Conservation (phyloP, 192 early-diverging fungal species). For the Podila clonocystis region DNA sequence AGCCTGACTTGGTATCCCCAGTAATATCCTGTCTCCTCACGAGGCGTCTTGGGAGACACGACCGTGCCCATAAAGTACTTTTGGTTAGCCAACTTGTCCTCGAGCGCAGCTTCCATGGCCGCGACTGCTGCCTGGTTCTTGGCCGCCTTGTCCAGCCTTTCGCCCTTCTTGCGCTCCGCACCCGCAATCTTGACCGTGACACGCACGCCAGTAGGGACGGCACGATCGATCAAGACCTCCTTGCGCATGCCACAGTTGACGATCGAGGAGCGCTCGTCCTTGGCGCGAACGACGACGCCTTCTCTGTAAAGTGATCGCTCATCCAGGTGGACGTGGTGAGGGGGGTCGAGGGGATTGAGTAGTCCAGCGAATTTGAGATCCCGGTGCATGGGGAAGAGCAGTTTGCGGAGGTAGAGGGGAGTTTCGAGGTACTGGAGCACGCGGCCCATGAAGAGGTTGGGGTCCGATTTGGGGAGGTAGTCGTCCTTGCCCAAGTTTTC, state of each 20-base stretch:
- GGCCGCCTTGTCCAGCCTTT: conserved; percentile 36
- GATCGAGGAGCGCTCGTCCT: conserved; percentile 39
- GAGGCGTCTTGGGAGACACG: conserved; percentile 66
- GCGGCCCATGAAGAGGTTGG: conserved; percentile 70
- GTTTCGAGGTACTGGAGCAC: conserved; percentile 76
- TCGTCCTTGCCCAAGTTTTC: conserved; percentile 51
- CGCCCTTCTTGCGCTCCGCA: conserved; percentile 25
- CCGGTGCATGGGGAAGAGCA: conserved; percentile 71
- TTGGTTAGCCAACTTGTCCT: conserved; percentile 38
- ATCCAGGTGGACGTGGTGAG: conserved; percentile 73
- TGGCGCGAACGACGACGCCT: conserved; percentile 61
- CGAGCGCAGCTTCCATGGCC: conserved; percentile 34
- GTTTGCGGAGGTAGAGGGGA: conserved; percentile 74
- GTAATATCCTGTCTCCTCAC: conserved; percentile 68
- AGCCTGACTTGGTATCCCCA: conserved; percentile 77
- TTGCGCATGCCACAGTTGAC: conserved; percentile 52
- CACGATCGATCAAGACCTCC: conserved; percentile 60
- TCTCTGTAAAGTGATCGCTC: conserved; percentile 69
- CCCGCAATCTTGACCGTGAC: conserved; percentile 62
- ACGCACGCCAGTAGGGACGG: conserved; percentile 64
- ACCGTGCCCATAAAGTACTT: conserved; percentile 62
- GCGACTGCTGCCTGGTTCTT: conserved; percentile 32
- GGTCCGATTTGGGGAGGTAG: conserved; percentile 57
- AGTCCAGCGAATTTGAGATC: conserved; percentile 73
- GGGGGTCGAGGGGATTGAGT: conserved; percentile 70